phyloP scores from a whole-genome alignment of 768 basidiomycete genomes.

The Rubroboletus pulcherrimus region DNA sequence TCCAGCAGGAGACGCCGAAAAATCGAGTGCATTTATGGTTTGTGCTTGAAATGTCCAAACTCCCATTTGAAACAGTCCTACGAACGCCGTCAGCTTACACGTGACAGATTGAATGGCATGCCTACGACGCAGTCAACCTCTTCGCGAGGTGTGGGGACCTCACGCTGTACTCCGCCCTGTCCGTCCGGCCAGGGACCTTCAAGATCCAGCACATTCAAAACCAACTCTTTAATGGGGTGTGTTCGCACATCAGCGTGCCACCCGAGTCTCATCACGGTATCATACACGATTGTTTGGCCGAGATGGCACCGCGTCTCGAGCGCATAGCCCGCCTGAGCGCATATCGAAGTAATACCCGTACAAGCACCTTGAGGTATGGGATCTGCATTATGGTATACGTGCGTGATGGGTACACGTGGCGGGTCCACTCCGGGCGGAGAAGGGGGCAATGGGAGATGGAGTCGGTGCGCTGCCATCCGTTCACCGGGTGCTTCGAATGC shows the following conservation, averaged over 20 bases:
- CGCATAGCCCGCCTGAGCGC: slow-evolving; percentile 64
- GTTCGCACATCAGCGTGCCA: slow-evolving; percentile 58
- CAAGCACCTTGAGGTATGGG: slow-evolving; percentile 63
- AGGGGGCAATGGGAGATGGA: slow-evolving; percentile 59
- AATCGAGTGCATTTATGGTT: background rate
- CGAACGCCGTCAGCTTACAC: background rate
- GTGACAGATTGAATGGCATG: background rate
- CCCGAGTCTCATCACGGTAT: slow-evolving; percentile 58
- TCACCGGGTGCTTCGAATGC: slow-evolving; percentile 67
- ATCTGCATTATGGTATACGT: slow-evolving; percentile 68
- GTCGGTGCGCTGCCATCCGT: slow-evolving; percentile 53
- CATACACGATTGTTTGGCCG: slow-evolving; percentile 61
- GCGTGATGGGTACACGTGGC: slow-evolving; percentile 33
- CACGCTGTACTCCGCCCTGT: slow-evolving; percentile 34
- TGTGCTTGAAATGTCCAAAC: slow-evolving; percentile 47
- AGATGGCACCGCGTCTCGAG: slow-evolving; percentile 60
- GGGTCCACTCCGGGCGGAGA: background rate
- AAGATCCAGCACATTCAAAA: slow-evolving; percentile 50
- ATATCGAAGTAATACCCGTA: slow-evolving; percentile 47
- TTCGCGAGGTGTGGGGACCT: slow-evolving; percentile 55
- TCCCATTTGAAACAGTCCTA: slow-evolving; percentile 82
- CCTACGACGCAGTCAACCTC: slow-evolving; percentile 65
- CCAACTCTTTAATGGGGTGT: slow-evolving; percentile 53
- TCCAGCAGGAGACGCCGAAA: background rate
- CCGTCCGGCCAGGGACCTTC: slow-evolving; percentile 39